Base-by-base conservation (phyloP, 345 rosid genomes). In the Syzygium jambos region DNA sequence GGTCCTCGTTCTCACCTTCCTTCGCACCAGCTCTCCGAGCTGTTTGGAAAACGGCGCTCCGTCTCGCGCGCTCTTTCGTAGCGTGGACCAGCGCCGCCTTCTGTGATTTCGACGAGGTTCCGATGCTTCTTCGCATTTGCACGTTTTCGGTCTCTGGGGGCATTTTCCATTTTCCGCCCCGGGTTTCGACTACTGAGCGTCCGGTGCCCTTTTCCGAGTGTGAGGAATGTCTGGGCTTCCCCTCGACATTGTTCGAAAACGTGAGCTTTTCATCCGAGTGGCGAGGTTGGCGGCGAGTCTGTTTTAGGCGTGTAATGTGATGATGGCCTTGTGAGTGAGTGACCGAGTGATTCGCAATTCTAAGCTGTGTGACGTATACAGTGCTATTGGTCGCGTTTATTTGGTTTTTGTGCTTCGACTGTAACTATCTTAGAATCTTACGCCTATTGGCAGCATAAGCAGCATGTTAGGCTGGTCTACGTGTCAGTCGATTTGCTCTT, bases 1-100 rank as follows among this genome's bases (percentile, higher is more conserved):
- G 93, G 99, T 97, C 43, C 43, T 23, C 34, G 27, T 27, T 29
- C 78, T 78, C 29, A 7, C 9, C 73, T 82, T 25, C 68, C 53
- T 5, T 57, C 15, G 19, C 9, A 17, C n/a, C 56, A 17, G 68
- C 23, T 52, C 7, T 51, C 38, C 9, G 57, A n/a, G 63, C 8
- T 43, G 41, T 43, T 43, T 41, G 23, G 22, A 21, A 55, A 55
- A 55, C 4, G 57, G 57, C 57, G 57, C 21, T 55, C 57, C 25
- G 7, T 55, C 57, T 21, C 5, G 57, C 25, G 46, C 80, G 46
- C 2, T 23, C 2, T 43, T 68, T 5, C 0, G 46, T 9, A 21
- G 78, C 23, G 78, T 22, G 46, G 46, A 17, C 19, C 5, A 5
- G 46, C 43, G 78, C 34, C 46, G 46, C 80, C 12, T 11, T 19